Conservation (phyloP, 257 asterid genomes). For the Fraxinus cuspidata region DNA sequence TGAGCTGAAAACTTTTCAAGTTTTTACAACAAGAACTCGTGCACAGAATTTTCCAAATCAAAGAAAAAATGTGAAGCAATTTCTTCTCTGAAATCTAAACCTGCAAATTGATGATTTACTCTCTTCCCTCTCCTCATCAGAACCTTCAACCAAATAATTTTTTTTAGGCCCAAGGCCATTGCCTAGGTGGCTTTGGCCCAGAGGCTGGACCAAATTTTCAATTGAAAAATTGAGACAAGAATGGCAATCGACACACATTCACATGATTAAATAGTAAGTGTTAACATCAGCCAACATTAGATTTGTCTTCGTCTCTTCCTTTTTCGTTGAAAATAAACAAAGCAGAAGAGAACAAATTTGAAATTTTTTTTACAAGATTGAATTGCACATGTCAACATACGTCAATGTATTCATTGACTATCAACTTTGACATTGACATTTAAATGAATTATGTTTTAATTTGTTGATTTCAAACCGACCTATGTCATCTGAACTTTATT, state of each 20-base stretch:
- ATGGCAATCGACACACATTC: too few species aligned
- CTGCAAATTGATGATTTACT: constrained; percentile 46
- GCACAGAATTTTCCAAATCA: not conserved
- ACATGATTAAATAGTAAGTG: too few species aligned
- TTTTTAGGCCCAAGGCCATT: constrained; percentile 11
- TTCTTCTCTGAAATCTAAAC: constrained; percentile 1
- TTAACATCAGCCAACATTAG: too few species aligned
- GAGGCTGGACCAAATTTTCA: too few species aligned
- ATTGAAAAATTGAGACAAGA: too few species aligned
- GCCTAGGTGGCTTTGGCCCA: too few species aligned
- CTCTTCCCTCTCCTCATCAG: constrained; percentile 37
- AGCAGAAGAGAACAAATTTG: not conserved
- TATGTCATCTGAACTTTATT: too few species aligned
- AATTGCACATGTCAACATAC: not conserved
- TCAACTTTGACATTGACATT: not conserved
- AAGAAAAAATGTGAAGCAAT: not conserved
- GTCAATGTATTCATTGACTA: not conserved
- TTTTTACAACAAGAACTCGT: not conserved
- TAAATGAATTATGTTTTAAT: too few species aligned
- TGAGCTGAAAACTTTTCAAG: not conserved
- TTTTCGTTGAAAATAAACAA: too few species aligned
- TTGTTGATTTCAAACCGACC: too few species aligned
- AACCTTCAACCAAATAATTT: constrained; percentile 29
- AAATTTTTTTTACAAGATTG: too few species aligned
- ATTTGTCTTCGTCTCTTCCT: too few species aligned